Conservation (phyloP, 257 asterid species). For the Nicotiana knightiana region DNA sequence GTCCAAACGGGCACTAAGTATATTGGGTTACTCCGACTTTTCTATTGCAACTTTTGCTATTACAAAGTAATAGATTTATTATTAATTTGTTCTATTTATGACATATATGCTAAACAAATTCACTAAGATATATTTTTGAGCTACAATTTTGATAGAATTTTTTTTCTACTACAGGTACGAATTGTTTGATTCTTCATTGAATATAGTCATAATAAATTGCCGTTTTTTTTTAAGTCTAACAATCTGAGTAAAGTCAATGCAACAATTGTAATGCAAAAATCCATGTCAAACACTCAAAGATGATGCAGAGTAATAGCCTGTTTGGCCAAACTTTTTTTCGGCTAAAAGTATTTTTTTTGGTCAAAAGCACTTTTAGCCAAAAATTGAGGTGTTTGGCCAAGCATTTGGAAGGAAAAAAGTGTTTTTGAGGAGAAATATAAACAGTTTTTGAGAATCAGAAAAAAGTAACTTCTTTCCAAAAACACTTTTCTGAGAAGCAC, state of each 20-base stretch:
- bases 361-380: too few relatives aligned
- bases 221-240: neutral
- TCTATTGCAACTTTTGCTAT: neutral
- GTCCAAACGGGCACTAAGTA: neutral
- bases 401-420: too few relatives aligned
- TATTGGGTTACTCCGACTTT: neutral
- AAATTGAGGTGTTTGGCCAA: too few relatives aligned
- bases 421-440: too few relatives aligned
- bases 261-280: neutral
- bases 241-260: neutral
- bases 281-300: neutral
- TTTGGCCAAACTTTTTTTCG: too few relatives aligned
- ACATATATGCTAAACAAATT: neutral
- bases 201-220: neutral
- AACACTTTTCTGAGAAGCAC: too few relatives aligned
- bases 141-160: too few relatives aligned
- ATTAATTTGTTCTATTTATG: neutral
- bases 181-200: too few relatives aligned
- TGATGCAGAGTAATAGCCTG: neutral
- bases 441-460: too few relatives aligned
- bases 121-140: neutral
- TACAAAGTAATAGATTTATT: neutral
- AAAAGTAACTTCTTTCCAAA: too few relatives aligned
- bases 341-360: too few relatives aligned
- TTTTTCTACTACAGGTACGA: too few relatives aligned